A percentile compares a stretch with the other conserved stretches of the same genome.
These are phyloP conservation scores for Fusarium agapanthi DNA, from an alignment of 2,329 filamentous ascomycete genomes.

Conservation along the genomic window DNA sequence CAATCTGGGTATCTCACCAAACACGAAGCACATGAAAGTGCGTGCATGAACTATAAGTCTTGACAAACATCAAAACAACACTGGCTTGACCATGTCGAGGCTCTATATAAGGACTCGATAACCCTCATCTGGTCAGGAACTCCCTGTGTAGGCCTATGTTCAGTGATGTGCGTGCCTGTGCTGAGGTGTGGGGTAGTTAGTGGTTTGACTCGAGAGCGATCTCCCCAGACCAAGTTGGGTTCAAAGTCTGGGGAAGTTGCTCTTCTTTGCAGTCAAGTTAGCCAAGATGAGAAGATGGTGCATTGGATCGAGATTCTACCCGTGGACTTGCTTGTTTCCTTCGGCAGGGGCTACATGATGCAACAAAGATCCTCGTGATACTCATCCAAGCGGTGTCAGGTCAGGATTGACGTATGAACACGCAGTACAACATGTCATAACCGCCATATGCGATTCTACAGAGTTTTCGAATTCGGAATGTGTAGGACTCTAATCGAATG, in stretches of 20 bases:
- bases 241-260: slow-evolving; percentile 31
- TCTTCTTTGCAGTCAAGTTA: slow-evolving; percentile 2
- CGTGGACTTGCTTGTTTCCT: not conserved
- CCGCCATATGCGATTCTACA: not conserved
- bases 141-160: not conserved
- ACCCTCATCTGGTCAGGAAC: not conserved
- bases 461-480: not conserved
- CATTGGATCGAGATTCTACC: slow-evolving; percentile 8
- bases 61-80: not conserved
- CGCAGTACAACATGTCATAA: not conserved
- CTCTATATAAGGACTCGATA: not conserved
- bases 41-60: not conserved
- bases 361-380: slow-evolving; percentile 5
- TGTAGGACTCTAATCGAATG: not conserved
- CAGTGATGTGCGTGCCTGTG: slow-evolving; percentile 22
- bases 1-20: not conserved
- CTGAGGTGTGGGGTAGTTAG: slow-evolving; percentile 32
- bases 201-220: slow-evolving; percentile 9
- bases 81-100: not conserved
- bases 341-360: not conserved
- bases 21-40: slow-evolving; percentile 1
- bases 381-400: slow-evolving; percentile 2
- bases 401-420: not conserved
- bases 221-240: slow-evolving; percentile 26
- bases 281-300: not conserved